These are phyloP conservation scores for Thalassiosira profunda DNA, from an alignment of 108 stramenopile species.

Conservation along the genomic window DNA sequence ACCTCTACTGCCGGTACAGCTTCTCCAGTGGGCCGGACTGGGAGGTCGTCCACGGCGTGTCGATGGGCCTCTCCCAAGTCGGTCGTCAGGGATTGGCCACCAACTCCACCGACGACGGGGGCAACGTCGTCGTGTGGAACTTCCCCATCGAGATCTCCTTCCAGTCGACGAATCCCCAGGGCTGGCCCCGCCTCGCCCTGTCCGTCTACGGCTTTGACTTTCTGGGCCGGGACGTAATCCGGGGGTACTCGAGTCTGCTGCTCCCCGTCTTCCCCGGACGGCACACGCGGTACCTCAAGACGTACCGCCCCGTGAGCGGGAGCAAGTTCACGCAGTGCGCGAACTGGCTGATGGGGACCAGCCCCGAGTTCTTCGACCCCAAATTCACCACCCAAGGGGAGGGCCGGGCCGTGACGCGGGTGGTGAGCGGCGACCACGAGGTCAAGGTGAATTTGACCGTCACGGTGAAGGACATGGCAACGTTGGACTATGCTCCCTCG, in stretches of 20 bases:
- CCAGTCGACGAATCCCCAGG: conserved; percentile 80
- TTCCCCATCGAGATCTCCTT: conserved; percentile 89
- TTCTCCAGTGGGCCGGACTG: conserved; percentile 85
- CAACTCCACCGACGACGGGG: conserved; percentile 14
- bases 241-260: conserved; percentile 82
- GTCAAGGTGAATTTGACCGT: conserved; percentile 60
- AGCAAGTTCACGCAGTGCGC: conserved; percentile 46
- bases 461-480: conserved; percentile 57
- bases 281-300: conserved; percentile 53
- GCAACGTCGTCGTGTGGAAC: conserved; percentile 80
- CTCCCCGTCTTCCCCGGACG: conserved; percentile 68
- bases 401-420: conserved; percentile 61
- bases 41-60: conserved; percentile 74
- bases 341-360: conserved; percentile 71
- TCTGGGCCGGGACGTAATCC: conserved; percentile 75
- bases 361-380: conserved; percentile 72
- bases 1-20: conserved; percentile 82
- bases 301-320: conserved; percentile 69
- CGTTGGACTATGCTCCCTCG: conserved; percentile 56
- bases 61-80: conserved; percentile 51
- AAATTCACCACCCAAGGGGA: conserved; percentile 58
- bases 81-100: conserved; percentile 21
- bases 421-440: conserved; percentile 39
- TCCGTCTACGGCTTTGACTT: conserved; percentile 78
- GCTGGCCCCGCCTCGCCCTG: conserved; percentile 89